Conservation (phyloP, 2,329 filamentous ascomycete genomes). For the Ophiocordyceps camponoti-saundersi region DNA sequence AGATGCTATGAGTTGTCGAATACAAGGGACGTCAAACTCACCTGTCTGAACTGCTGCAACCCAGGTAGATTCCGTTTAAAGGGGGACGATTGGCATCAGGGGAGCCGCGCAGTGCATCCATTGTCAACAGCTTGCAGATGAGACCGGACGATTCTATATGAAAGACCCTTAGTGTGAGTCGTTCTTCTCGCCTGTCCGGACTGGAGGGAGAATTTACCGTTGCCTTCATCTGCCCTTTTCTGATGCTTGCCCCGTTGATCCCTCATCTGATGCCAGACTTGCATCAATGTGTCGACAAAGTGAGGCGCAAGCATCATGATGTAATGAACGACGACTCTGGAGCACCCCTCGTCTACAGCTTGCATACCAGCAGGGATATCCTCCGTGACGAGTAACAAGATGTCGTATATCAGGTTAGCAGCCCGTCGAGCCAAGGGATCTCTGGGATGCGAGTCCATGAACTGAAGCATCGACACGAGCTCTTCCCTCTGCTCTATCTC, state of each 20-base stretch:
- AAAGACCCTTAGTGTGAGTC: neutral
- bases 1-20: neutral
- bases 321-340: neutral
- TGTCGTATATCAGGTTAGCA: neutral
- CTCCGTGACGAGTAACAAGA: neutral
- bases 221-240: neutral
- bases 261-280: neutral
- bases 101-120: neutral
- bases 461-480: neutral
- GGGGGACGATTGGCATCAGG: neutral
- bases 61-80: neutral
- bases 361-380: neutral
- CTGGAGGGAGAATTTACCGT: neutral
- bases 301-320: neutral
- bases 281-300: neutral
- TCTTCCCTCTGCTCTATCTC: neutral
- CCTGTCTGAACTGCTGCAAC: neutral
- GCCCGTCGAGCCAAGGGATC: neutral
- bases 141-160: neutral
- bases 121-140: neutral
- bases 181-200: neutral
- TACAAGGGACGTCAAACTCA: neutral
- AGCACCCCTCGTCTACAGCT: neutral
- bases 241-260: neutral
- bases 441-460: neutral